These are phyloP conservation scores for Penicillium cinerascens DNA, from an alignment of 495 filamentous ascomycete species.

Conservation along the genomic window DNA sequence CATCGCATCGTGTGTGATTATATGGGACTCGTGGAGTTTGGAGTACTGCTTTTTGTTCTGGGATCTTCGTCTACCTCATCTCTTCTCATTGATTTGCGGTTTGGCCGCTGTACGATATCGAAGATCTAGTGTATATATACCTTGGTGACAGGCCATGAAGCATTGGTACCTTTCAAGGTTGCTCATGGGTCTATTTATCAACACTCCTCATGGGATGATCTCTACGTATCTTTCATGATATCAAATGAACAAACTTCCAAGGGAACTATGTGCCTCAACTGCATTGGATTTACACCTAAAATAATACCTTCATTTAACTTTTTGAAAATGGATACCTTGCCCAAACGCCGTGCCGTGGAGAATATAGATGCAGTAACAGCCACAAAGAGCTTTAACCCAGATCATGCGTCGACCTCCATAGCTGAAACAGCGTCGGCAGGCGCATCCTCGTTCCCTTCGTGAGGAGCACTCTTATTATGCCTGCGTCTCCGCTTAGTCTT, in stretches of 20 bases:
- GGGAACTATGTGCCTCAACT: not conserved
- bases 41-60: slow-evolving; percentile 6
- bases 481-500: slow-evolving; percentile 48
- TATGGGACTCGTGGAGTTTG: slow-evolving; percentile 14
- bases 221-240: no score
- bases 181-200: no score
- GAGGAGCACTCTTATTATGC: slow-evolving; percentile 34
- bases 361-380: slow-evolving; percentile 14
- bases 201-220: no score
- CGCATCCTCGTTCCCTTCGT: slow-evolving; percentile 18
- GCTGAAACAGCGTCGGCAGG: slow-evolving; percentile 16
- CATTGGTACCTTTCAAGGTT: no score
- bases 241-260: not conserved
- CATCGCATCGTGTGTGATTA: not conserved
- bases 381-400: slow-evolving; percentile 18
- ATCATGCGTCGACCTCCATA: slow-evolving; percentile 26
- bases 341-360: slow-evolving; percentile 36
- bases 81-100: slow-evolving; percentile 11
- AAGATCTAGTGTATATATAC: slow-evolving; percentile 1
- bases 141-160: no score
- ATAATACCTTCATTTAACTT: slow-evolving; percentile 16
- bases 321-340: slow-evolving; percentile 20
- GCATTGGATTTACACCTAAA: not conserved
- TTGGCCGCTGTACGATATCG: slow-evolving; percentile 16
- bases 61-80: slow-evolving; percentile 2